These are phyloP conservation scores for Colletotrichum incanum DNA, from an alignment of 2,329 filamentous ascomycete species.

Conservation along the genomic window DNA sequence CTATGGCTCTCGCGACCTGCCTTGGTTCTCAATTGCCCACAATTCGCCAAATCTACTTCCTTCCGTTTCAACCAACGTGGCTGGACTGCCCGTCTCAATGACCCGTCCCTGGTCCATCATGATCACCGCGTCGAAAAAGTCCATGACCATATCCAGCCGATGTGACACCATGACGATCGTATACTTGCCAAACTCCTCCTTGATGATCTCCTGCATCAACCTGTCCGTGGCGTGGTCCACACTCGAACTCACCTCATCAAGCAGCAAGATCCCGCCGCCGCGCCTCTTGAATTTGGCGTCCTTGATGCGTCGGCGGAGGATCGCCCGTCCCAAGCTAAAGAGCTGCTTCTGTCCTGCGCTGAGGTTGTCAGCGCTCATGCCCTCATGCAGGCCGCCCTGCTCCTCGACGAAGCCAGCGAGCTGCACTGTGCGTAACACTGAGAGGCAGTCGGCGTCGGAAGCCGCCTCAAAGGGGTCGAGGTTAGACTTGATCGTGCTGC, in stretches of 20 bases:
- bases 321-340: constrained; percentile 71
- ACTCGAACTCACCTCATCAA: constrained; percentile 61
- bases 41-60: constrained; percentile 52
- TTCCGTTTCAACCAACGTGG: constrained; percentile 40
- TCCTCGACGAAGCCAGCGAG: constrained; percentile 49
- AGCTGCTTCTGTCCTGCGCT: constrained; percentile 73
- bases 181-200: constrained; percentile 56
- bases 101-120: constrained; percentile 66
- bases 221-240: constrained; percentile 61
- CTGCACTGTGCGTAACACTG: constrained; percentile 49
- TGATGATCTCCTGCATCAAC: constrained; percentile 59
- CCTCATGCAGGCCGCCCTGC: constrained; percentile 47
- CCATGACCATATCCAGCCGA: constrained; percentile 65
- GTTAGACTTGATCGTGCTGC: constrained; percentile 54
- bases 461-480: constrained; percentile 53
- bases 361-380: constrained; percentile 61
- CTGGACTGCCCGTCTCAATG: constrained; percentile 51
- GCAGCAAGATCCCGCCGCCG: constrained; percentile 53
- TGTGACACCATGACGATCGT: constrained; percentile 71
- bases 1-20: constrained; percentile 9
- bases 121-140: constrained; percentile 64
- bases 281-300: constrained; percentile 28
- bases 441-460: constrained; percentile 47
- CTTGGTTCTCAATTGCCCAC: constrained; percentile 49
- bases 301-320: constrained; percentile 61